Conservation (phyloP, 441 rosid genomes). For the Hura crepitans region DNA sequence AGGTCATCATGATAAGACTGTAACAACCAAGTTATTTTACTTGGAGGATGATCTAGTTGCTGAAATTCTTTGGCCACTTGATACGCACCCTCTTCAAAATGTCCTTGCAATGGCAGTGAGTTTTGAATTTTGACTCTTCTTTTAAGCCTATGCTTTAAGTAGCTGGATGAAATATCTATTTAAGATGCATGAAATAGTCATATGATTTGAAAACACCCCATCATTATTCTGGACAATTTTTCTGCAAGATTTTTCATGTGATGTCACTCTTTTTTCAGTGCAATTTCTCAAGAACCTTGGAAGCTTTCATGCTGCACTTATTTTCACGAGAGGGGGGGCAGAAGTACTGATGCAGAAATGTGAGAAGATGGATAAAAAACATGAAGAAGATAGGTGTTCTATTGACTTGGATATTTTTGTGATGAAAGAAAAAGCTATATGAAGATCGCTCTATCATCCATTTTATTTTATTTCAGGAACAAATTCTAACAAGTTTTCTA, state of each 20-base stretch:
- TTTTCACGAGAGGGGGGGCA: conserved; percentile 79
- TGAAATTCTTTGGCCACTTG: conserved; percentile 55
- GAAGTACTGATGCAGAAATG: conserved; percentile 77
- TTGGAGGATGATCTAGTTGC: conserved; percentile 74
- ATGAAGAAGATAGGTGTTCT: conserved; percentile 60
- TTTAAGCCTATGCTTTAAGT: conserved; percentile 14
- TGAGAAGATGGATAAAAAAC: conserved; percentile 66
- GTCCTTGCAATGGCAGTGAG: conserved; percentile 72
- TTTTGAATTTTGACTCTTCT: conserved; percentile 9
- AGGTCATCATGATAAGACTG: conserved; percentile 26
- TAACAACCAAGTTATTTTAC: conserved; percentile 27
- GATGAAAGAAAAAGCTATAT: conserved; percentile 14
- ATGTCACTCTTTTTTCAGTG: conserved; percentile 44
- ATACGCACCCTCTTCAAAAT: conserved; percentile 45
- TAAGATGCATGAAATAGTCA: neutral
- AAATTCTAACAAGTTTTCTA: conserved; percentile 65
- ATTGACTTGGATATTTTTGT: conserved; percentile 13
- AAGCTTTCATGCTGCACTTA: conserved; percentile 72
- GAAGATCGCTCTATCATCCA: conserved; percentile 15
- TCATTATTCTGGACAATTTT: neutral
- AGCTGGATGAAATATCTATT: conserved; percentile 17
- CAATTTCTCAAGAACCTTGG: conserved; percentile 81
- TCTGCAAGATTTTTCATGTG: conserved; percentile 17
- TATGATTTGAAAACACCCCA: conserved; percentile 5
- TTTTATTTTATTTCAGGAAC: conserved; percentile 45